phyloP scores from a whole-genome alignment of 192 early-diverging fungal species.

The Coemansia sp. region DNA sequence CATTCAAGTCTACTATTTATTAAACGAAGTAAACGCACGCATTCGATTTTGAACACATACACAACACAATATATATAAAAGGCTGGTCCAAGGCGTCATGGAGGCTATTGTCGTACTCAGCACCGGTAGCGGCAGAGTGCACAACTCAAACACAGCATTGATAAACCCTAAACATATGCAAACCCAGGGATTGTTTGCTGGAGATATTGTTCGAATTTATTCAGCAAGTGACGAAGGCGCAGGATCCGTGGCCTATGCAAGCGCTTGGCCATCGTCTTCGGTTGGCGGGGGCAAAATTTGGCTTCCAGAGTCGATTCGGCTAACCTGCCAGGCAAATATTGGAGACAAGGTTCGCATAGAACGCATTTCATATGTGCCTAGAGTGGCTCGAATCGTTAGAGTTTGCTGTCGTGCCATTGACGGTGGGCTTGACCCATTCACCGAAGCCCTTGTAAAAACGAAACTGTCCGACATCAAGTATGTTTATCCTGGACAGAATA shows the following conservation, averaged over 20 bases:
- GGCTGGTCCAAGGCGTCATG: not conserved
- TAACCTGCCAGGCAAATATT: slow-evolving; percentile 37
- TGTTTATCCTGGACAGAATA: slow-evolving; percentile 19
- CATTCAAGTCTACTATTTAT: too few species aligned
- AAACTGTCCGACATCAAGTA: slow-evolving; percentile 31
- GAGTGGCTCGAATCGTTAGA: slow-evolving; percentile 12
- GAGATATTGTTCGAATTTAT: slow-evolving; percentile 33
- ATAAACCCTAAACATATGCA: slow-evolving; percentile 19
- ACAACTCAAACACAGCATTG: not conserved
- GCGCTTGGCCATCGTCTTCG: slow-evolving; percentile 38
- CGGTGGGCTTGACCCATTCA: slow-evolving; percentile 11
- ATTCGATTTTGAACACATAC: not conserved
- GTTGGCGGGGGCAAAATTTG: slow-evolving; percentile 14
- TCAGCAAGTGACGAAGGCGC: not conserved
- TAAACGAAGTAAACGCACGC: too few species aligned
- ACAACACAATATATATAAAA: not conserved
- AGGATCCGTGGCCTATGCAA: slow-evolving; percentile 17
- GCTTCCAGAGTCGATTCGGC: slow-evolving; percentile 17
- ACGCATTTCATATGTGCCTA: slow-evolving; percentile 4
- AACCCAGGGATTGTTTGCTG: slow-evolving; percentile 18
- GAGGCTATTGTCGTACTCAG: slow-evolving; percentile 9
- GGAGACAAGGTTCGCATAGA: slow-evolving; percentile 35
- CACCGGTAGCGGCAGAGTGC: not conserved
- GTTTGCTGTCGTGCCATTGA: not conserved
- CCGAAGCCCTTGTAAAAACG: slow-evolving; percentile 20